Conservation (phyloP, 495 filamentous ascomycete species). For the Penicillium flavigenum region DNA sequence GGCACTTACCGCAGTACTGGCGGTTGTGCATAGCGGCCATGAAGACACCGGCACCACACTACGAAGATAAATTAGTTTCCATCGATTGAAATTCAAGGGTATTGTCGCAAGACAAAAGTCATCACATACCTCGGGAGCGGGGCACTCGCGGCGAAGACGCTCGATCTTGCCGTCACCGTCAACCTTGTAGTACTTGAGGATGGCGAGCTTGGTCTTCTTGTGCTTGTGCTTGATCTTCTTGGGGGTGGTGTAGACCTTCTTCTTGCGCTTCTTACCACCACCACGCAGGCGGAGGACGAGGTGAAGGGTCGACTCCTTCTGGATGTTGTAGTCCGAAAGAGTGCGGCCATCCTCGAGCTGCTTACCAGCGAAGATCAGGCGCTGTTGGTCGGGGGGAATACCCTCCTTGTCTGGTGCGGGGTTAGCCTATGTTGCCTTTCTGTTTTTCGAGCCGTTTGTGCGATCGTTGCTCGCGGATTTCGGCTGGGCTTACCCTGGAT, state of each 20-base stretch:
- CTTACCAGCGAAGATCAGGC: slow-evolving; percentile 99
- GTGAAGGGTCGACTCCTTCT: slow-evolving; percentile 99
- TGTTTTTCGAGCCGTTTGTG: not conserved
- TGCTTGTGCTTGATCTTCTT: slow-evolving; percentile 99
- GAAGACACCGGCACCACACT: slow-evolving; percentile 99
- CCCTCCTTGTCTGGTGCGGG: slow-evolving; percentile 86
- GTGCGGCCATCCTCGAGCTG: slow-evolving; percentile 99
- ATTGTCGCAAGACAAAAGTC: slow-evolving; percentile 2
- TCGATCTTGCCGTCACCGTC: slow-evolving; percentile 99
- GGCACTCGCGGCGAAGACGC: slow-evolving; percentile 97
- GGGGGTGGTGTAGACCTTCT: slow-evolving; percentile 99
- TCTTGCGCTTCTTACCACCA: slow-evolving; percentile 98
- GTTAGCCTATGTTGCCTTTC: slow-evolving; percentile 8
- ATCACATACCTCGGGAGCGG: slow-evolving; percentile 75
- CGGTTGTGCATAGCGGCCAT: slow-evolving; percentile 99
- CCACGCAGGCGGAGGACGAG: slow-evolving; percentile 97
- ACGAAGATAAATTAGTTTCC: slow-evolving; percentile 27
- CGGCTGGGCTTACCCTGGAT: slow-evolving; percentile 60
- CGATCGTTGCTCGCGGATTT: not conserved
- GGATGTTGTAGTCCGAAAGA: slow-evolving; percentile 99
- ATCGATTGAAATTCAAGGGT: slow-evolving; percentile 11
- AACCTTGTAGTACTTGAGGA: slow-evolving; percentile 99
- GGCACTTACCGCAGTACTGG: slow-evolving; percentile 99
- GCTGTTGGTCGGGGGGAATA: slow-evolving; percentile 99
- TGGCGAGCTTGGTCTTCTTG: slow-evolving; percentile 99